Evolutionary conservation across 495 filamentous ascomycete species (phyloP).

Genomic region (Penicillium maclennaniae): DNA sequence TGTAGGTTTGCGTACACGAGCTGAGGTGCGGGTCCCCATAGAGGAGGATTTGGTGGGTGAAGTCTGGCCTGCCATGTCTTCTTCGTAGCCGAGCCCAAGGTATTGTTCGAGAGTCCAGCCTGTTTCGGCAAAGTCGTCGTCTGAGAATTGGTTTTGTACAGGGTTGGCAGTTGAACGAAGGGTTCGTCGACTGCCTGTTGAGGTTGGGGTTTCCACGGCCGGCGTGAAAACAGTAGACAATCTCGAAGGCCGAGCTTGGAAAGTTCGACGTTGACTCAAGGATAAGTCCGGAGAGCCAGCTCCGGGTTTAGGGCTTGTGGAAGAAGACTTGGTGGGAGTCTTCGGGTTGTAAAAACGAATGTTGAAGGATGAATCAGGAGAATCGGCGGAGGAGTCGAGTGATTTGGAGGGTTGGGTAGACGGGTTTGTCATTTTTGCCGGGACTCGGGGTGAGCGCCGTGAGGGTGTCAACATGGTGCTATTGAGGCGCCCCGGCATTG

Average conservation of each 20-base stretch:
- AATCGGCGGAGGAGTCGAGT: constrained; percentile 6
- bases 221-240: constrained; percentile 25
- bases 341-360: constrained; percentile 13
- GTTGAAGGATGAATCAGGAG: constrained; percentile 12
- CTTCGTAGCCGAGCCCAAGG: constrained; percentile 25
- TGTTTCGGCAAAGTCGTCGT: constrained; percentile 13
- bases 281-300: constrained; percentile 9
- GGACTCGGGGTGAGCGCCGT: constrained; percentile 20
- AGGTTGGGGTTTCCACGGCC: constrained; percentile 12
- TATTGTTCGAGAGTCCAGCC: constrained; percentile 19
- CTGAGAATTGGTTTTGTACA: constrained; percentile 7
- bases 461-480: constrained; percentile 16
- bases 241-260: constrained; percentile 23
- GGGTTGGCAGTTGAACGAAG: constrained; percentile 13
- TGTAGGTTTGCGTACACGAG: constrained; percentile 38
- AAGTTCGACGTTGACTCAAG: constrained; percentile 13
- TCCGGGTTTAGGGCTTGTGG: neutral
- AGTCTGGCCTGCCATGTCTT: constrained; percentile 22
- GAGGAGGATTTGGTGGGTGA: constrained; percentile 30
- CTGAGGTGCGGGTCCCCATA: constrained; percentile 28
- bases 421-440: constrained; percentile 6
- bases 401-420: constrained; percentile 5
- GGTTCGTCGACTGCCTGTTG: constrained; percentile 14
- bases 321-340: constrained; percentile 1
- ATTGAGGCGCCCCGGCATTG: constrained; percentile 17